phyloP scores from a whole-genome alignment of 164 flowering plant species.

The Stephania cephalantha region DNA sequence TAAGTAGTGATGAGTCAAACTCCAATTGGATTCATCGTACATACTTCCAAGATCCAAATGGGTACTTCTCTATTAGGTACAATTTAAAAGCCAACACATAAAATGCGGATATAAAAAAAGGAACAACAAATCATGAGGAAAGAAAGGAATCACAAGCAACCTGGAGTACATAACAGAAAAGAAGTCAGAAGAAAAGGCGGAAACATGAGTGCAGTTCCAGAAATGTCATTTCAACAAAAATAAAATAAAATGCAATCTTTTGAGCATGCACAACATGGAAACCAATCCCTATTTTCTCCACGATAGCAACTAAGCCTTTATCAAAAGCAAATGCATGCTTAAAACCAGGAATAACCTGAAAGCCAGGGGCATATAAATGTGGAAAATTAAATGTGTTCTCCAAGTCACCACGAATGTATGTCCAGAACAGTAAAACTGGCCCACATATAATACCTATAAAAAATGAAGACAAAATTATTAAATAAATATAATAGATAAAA shows the following conservation, averaged over 20 bases:
- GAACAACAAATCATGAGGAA: no score
- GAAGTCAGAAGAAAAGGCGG: not conserved
- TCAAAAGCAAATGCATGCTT: not conserved
- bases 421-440: conserved; percentile 81
- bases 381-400: conserved; percentile 57
- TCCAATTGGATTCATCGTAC: no score
- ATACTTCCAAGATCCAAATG: no score
- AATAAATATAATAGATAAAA: no score
- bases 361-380: conserved; percentile 68
- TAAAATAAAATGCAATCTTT: not conserved
- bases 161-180: not conserved
- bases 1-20: no score
- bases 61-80: no score
- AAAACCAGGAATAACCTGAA: conserved; percentile 49
- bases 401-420: conserved; percentile 74
- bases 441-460: conserved; percentile 72
- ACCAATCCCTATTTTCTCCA: not conserved
- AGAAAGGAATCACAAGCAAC: no score
- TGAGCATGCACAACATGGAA: not conserved
- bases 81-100: not conserved
- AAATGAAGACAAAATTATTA: conserved; percentile 6
- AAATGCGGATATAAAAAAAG: not conserved
- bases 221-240: not conserved
- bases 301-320: not conserved
- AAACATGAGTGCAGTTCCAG: not conserved